A percentile compares a stretch with the other conserved stretches of the same genome.
phyloP scores from a whole-genome alignment of 1,139 yeast genomes.

The Nakaseomyces uthaithaninus region DNA sequence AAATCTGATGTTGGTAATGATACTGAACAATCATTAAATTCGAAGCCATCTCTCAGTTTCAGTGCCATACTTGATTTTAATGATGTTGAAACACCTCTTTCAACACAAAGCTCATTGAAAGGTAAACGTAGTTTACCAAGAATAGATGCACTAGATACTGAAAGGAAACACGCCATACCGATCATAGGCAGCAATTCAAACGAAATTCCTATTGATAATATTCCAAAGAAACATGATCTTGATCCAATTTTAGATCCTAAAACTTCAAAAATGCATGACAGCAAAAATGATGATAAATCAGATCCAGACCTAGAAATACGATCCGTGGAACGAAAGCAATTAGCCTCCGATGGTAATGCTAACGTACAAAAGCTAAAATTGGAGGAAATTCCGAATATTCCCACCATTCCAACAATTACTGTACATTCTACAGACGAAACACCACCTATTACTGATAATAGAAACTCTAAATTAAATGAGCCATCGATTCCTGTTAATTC shows the following conservation, averaged over 20 bases:
- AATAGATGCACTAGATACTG: background rate
- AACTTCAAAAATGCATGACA: too few relatives aligned
- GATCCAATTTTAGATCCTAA: too few relatives aligned
- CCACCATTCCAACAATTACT: background rate
- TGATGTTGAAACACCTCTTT: background rate
- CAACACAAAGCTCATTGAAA: background rate
- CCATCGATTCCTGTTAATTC: background rate
- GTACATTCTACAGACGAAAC: background rate
- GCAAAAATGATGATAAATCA: too few relatives aligned
- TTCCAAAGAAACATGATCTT: too few relatives aligned
- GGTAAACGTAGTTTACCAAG: background rate
- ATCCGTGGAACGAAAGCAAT: too few relatives aligned
- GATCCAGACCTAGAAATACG: too few relatives aligned
- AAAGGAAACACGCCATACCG: background rate
- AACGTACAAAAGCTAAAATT: too few relatives aligned
- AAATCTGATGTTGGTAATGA: background rate
- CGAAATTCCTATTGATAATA: too few relatives aligned
- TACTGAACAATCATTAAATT: background rate
- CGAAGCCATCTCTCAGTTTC: background rate
- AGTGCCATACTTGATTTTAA: background rate
- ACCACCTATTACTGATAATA: too few relatives aligned
- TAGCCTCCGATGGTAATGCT: too few relatives aligned
- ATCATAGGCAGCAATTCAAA: too few relatives aligned
- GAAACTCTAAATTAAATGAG: background rate
- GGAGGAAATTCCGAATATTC: background rate